Evolutionary conservation across 2,329 filamentous ascomycete genomes (phyloP).

Genomic region (Thermothelomyces thermophilus): DNA sequence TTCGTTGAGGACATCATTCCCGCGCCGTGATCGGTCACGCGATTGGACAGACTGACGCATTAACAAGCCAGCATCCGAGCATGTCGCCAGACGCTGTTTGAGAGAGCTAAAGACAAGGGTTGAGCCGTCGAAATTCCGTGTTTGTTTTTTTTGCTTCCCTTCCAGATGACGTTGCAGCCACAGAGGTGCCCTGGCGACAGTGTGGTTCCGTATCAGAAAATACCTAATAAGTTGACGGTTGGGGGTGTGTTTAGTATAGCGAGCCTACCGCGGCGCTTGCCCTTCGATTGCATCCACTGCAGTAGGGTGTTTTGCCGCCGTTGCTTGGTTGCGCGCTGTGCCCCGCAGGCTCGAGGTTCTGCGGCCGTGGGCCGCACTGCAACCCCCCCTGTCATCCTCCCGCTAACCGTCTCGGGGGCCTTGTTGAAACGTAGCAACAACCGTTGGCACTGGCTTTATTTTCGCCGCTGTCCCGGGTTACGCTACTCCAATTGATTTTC

Average conservation of each 20-base stretch:
- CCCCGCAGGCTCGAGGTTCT: neutral
- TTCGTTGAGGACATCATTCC: conserved; percentile 63
- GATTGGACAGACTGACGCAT: conserved; percentile 13
- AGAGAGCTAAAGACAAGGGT: neutral
- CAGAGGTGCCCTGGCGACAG: conserved; percentile 15
- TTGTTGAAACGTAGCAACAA: conserved; percentile 27
- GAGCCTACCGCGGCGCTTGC: no score
- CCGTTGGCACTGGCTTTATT: conserved; percentile 14
- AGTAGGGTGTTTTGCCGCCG: no score
- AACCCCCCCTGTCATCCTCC: conserved; percentile 7
- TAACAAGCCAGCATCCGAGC: conserved; percentile 7
- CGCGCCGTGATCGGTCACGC: conserved; percentile 23
- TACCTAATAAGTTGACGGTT: conserved; percentile 3
- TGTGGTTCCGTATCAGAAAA: neutral
- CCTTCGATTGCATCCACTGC: no score
- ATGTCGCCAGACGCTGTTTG: conserved; percentile 13
- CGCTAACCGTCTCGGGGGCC: neutral
- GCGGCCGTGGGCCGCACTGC: conserved; percentile 1
- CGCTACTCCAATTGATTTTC: conserved; percentile 9
- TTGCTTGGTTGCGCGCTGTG: neutral
- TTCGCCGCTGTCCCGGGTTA: neutral
- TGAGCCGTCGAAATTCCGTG: neutral
- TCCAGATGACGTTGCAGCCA: conserved; percentile 19
- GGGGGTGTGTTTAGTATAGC: conserved; percentile 9
- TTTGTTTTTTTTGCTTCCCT: neutral